These are phyloP conservation scores for Ilyonectria sp. DNA, from an alignment of 2,329 filamentous ascomycete species.

Conservation along the genomic window DNA sequence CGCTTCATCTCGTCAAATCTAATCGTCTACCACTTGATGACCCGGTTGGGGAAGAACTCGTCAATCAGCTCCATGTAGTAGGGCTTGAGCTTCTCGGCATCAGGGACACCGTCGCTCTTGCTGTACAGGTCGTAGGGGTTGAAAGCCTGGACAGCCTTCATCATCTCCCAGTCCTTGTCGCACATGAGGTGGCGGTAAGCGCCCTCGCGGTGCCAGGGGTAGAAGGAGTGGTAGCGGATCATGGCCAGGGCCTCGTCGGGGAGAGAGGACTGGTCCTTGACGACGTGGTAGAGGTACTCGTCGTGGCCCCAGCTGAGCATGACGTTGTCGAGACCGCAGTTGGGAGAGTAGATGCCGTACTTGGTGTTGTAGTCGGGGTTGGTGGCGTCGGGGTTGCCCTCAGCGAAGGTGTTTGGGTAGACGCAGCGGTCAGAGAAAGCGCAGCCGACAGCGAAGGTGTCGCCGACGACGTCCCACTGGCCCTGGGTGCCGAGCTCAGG, in stretches of 20 bases:
- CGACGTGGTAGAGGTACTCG: conserved; percentile 89
- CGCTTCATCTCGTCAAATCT: conserved; percentile 11
- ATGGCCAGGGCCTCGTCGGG: conserved; percentile 89
- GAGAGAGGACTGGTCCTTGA: conserved; percentile 85
- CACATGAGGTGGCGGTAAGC: conserved; percentile 89
- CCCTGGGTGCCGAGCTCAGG: conserved; percentile 76
- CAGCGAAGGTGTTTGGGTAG: conserved; percentile 81
- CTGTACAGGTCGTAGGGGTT: conserved; percentile 95
- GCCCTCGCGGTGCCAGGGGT: conserved; percentile 88
- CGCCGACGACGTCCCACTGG: conserved; percentile 94
- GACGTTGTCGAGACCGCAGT: conserved; percentile 88
- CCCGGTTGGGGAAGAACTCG: conserved; percentile 59
- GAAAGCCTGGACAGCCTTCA: conserved; percentile 86
- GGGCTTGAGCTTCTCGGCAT: conserved; percentile 80
- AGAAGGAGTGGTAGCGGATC: conserved; percentile 95
- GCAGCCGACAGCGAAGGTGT: conserved; percentile 86
- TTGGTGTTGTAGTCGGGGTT: conserved; percentile 82
- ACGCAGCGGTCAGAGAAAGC: conserved; percentile 83
- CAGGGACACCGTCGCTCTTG: conserved; percentile 88
- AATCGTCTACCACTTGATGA: conserved; percentile 56
- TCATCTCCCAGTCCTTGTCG: conserved; percentile 83
- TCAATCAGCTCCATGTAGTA: conserved; percentile 61
- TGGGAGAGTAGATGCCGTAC: conserved; percentile 83
- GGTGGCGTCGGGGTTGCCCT: conserved; percentile 79
- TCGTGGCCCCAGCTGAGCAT: conserved; percentile 95